A percentile compares a stretch with the other conserved stretches of the same genome.
Evolutionary conservation across 352 stramenopile genomes (phyloP).

Genomic region (Globisporangium abappressorium): DNA sequence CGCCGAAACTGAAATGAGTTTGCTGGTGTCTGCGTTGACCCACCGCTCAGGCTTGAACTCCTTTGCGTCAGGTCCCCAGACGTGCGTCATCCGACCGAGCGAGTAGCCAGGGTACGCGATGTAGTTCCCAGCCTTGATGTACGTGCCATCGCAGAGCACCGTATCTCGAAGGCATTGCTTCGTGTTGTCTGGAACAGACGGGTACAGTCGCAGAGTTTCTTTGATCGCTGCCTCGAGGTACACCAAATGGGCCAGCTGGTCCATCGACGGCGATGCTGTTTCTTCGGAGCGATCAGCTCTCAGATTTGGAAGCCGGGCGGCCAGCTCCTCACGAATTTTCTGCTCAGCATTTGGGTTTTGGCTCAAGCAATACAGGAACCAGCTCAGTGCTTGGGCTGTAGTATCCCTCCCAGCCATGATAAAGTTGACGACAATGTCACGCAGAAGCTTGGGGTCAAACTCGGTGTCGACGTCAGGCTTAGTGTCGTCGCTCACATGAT

Average conservation of each 20-base stretch:
- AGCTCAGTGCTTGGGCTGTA: conserved; percentile 35
- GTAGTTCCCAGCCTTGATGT: conserved; percentile 32
- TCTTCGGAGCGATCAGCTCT: background rate
- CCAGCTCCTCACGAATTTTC: background rate
- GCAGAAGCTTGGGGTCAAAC: conserved; percentile 18
- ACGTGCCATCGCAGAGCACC: conserved; percentile 59
- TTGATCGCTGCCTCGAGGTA: background rate
- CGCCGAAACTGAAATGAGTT: conserved; percentile 32
- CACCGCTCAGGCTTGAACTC: conserved; percentile 70
- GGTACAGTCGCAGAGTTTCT: background rate
- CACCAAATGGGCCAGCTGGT: background rate
- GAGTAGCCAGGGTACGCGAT: conserved; percentile 41
- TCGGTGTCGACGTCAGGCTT: too few relatives aligned
- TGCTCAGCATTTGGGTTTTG: background rate
- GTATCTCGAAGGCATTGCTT: background rate
- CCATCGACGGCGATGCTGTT: background rate
- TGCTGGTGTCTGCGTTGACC: conserved; percentile 36
- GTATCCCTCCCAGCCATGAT: conserved; percentile 48
- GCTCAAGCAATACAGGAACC: conserved; percentile 35
- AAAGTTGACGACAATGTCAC: conserved; percentile 51
- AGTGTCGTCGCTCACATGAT: too few relatives aligned
- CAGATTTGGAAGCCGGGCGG: background rate
- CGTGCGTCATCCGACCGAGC: conserved; percentile 46
- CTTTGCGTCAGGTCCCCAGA: conserved; percentile 60
- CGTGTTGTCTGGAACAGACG: background rate